Conservation (phyloP, 179 eudicot species). For the Silene coronaria region DNA sequence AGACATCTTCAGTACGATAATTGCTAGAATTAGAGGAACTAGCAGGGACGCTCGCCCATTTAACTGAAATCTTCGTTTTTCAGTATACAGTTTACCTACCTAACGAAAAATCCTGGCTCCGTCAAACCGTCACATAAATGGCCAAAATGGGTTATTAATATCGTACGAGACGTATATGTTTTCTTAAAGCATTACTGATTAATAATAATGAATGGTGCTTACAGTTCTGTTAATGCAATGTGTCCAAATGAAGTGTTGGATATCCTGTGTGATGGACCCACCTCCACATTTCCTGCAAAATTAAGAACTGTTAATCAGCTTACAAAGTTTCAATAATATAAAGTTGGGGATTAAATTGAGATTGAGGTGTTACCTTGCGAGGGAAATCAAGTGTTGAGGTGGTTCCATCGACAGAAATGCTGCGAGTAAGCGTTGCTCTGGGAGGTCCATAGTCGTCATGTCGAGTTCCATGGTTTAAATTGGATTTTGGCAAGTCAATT, state of each 20-base stretch:
- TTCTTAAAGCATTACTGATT: no score
- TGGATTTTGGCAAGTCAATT: no score
- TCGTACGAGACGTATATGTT: no score
- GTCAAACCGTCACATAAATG: no score
- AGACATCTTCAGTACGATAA: no score
- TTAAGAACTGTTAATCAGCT: background rate
- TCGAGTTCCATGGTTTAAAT: background rate
- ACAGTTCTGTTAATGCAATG: slow-evolving; percentile 53
- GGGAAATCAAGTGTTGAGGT: slow-evolving; percentile 42
- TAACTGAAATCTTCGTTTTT: no score
- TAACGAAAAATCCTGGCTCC: no score
- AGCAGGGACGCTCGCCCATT: no score
- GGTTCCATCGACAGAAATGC: slow-evolving; percentile 91
- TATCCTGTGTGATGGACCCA: slow-evolving; percentile 56
- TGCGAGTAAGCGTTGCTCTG: slow-evolving; percentile 38
- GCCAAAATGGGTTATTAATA: no score
- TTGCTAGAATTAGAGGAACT: no score
- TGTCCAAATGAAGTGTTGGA: slow-evolving; percentile 71
- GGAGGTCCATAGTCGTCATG: slow-evolving; percentile 28
- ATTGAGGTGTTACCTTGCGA: slow-evolving; percentile 47
- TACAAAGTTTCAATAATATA: background rate
- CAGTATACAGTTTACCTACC: no score
- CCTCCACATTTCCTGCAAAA: slow-evolving; percentile 57
- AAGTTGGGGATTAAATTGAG: no score
- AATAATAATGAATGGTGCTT: slow-evolving; percentile 14